Base-by-base conservation (phyloP, 352 stramenopile species). In the Pythium aristosporum region DNA sequence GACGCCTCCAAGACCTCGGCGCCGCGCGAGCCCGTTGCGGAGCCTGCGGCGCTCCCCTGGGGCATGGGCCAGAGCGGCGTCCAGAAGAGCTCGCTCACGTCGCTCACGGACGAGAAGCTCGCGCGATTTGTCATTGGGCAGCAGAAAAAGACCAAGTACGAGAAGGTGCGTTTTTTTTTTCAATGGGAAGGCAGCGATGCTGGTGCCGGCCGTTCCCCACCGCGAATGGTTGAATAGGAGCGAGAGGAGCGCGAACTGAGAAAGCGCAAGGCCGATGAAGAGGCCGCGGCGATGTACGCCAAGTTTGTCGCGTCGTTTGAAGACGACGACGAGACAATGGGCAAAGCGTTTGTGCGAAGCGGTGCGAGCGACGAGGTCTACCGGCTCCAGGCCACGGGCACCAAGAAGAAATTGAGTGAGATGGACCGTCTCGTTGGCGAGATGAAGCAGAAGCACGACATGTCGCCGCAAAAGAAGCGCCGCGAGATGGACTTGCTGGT, bases 221-320 rank as follows among this genome's bases (percentile, higher is more conserved):
- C 21, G 28, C 34, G 34, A 9, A 39, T 46, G 9, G 16, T 46
- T 51, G 37, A 30, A 6, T 41, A 91, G 80, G 85, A 92, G 28
- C 68, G 77, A 52, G 85, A 94, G 72, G 79, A 92, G 55, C 81
- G 85, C 3, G 90, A 96, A 68, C 71, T 75, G 8, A 91, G 88
- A 63, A 95, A 95, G 76, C 76, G 82, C 46, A 76, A 88, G 47
- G 90, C 88, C 0, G 90, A 97, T 42, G 85, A 74, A 25, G 90
- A 97, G 68, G 88, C 88, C 7, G 85, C 88, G 32, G 83, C 85
- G 67, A 91, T 96, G 61, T 96, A 96, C 71, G 80, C 92, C 55
- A 85, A 76, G 55, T 97, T 97, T 71, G 89, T 96, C 36, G 86
- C 87, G 39, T 96, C 88, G 11, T 97, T 97, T 61, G 86, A 96